These are phyloP conservation scores for Rhamnella rubrinervis DNA, from an alignment of 331 rosid species.

Conservation along the genomic window DNA sequence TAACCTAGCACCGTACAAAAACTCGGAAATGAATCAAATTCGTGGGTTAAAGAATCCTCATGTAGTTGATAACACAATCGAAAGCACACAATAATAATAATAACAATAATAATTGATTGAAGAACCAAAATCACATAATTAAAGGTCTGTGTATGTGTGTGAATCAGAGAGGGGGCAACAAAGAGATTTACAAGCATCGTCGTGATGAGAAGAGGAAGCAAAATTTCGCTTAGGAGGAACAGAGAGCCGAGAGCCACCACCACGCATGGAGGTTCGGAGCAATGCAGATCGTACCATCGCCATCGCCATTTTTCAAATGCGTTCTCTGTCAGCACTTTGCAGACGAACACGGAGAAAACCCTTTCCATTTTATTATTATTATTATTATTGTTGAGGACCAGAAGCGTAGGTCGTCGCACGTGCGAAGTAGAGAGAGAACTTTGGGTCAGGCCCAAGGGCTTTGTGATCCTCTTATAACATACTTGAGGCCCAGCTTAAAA, in stretches of 20 bases:
- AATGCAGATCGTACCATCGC: conserved; percentile 67
- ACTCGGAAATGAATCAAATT: neutral
- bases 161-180: neutral
- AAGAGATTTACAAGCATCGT: conserved; percentile 61
- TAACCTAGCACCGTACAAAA: neutral
- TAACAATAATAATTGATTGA: neutral
- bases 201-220: conserved; percentile 67
- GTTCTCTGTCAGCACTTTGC: neutral
- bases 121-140: neutral
- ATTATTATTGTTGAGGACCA: neutral
- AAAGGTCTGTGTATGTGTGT: neutral
- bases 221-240: conserved; percentile 56
- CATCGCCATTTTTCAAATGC: conserved; percentile 56
- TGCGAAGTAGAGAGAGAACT: neutral
- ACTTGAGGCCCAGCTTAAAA: neutral
- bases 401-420: neutral
- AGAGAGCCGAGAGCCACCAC: conserved; percentile 51
- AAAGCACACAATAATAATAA: neutral
- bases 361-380: neutral
- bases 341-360: neutral
- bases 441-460: neutral
- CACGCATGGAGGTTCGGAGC: conserved; percentile 64
- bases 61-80: neutral
- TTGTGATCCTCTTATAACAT: neutral
- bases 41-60: too few species aligned